Evolutionary conservation across 2,329 filamentous ascomycete species (phyloP).

Genomic region (Stachybotrys chartarum): DNA sequence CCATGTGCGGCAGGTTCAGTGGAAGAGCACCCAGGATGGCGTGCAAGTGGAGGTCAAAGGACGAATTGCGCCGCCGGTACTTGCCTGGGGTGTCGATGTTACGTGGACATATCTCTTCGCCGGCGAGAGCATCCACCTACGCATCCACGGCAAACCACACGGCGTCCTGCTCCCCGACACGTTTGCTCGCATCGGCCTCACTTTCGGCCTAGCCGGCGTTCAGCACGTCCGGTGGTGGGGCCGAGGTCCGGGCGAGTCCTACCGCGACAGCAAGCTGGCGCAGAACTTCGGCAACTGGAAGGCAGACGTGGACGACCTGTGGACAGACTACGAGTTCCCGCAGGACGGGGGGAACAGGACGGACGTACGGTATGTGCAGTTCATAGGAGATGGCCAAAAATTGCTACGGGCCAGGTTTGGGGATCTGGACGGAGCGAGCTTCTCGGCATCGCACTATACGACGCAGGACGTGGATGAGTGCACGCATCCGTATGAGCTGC

Average conservation of each 20-base stretch:
- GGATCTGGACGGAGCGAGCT: conserved; percentile 41
- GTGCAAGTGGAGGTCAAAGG: conserved; percentile 37
- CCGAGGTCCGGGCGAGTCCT: conserved; percentile 58
- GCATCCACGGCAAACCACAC: conserved; percentile 37
- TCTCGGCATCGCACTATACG: conserved; percentile 49
- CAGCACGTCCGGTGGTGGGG: conserved; percentile 54
- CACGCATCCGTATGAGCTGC: conserved; percentile 55
- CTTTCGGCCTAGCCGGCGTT: conserved; percentile 32
- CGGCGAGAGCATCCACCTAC: conserved; percentile 39
- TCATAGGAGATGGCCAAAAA: conserved; percentile 24
- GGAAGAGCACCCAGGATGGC: conserved; percentile 22
- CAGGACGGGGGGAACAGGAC: conserved; percentile 61
- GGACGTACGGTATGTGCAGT: conserved; percentile 54
- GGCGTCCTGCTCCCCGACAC: conserved; percentile 45
- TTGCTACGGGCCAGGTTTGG: conserved; percentile 38
- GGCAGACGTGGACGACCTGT: conserved; percentile 40
- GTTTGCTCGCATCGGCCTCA: conserved; percentile 57
- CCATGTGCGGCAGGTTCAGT: conserved; percentile 29
- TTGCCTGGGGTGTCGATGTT: conserved; percentile 52
- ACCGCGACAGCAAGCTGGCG: conserved; percentile 57
- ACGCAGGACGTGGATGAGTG: conserved; percentile 45
- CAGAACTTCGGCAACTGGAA: conserved; percentile 51
- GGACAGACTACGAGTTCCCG: conserved; percentile 58
- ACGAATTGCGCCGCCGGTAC: conserved; percentile 53
- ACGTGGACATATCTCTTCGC: conserved; percentile 49